Evolutionary conservation across 208 protist genomes (phyloP), one percentile per base, ranked within the genome.

Genomic region (Acanthamoeba sp.): DNA sequence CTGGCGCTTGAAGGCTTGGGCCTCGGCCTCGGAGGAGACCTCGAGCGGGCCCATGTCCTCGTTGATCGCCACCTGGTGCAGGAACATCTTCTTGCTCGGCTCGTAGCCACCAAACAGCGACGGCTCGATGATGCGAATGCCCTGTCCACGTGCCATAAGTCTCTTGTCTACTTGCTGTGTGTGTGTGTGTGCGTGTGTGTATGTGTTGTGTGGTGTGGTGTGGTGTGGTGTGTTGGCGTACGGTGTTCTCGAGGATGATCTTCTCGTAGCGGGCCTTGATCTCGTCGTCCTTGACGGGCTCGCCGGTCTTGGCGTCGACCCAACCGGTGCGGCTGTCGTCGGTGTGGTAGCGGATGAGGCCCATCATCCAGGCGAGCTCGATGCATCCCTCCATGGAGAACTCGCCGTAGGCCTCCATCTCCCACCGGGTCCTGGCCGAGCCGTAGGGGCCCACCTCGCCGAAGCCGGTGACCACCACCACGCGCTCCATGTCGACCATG

Each of bases 361-460:
- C 97, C 96, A 98, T 97, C 32, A 97, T 94, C 97, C 97, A 98
- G 14, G 97, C 97, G 69, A 98, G 50, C 93, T 98, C 96, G 73
- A 98, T 96, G 85, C 96, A 97, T 40, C 97, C 97, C 89, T 98
- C 97, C 36, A 98, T 93, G 24, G 96, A 97, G 95, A 98, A 98
- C 64, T 97, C 88, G 59, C 97, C 97, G 55, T 96, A 80, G 52
- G 45, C 38, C 85, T 98, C 97, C 95, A 98, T 98, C 88, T 98
- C 97, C 96, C 96, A 97, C 18, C 97, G 62, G 22, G 97, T 98
- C 24, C 95, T 32, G 5, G 95, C 55, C 87, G 95, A 97, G 45
- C 97, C 97, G 64, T 82, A 98, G n/a, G 97, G 97, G 14, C 97
- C 97, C 10, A 98, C 95, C 71, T 98, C 97, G 48, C 97, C 97